Evolutionary conservation across 2,329 filamentous ascomycete genomes (phyloP), one percentile per base, ranked within the genome.

Genomic region (Tolypocladium guangdongense): DNA sequence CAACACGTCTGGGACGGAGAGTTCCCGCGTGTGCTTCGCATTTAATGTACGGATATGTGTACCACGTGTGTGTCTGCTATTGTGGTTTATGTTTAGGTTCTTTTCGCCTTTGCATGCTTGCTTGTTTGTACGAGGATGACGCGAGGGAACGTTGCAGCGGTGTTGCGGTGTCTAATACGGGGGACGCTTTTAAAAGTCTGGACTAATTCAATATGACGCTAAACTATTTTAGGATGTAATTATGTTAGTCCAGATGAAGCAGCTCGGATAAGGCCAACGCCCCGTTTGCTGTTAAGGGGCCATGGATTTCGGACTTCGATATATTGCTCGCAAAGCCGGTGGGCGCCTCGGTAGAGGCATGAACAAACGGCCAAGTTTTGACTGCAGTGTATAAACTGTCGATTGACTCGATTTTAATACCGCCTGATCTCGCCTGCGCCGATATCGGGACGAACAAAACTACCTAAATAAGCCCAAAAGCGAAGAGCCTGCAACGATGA

Each of bases 401-500:
- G 18, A 32, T 18, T 3, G 43, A n/a, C 43, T 12, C n/a, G 32
- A 3, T 32, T 20, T 32, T 14, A 20, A 33, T 33, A 30, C 7
- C 30, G 7, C 2, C 14, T 32, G 18, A 7, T 32, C 18, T 18
- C 3, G 7, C 41, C 11, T 45, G 14, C 8, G 14, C 22, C 30
- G 2, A 30, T 45, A 24, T 11, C n/a, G 24, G 24, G 24, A n/a
- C 24, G 18, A 5, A 11, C 8, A 30, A 16, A 1, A 12, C 11
- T n/a, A n/a, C 18, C 41, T 7, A 45, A 27, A 12, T 7, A 30
- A 12, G 16, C 11, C 18, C 16, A 39, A 30, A 30, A 16, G 22
- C 16, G 10, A 22, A 24, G 35, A 49, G 39, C 14, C 32, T 41
- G 57, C 55, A 51, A 71, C 60, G 54, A 71, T 74, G 66, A 74